Evolutionary conservation across 805 yeast species (phyloP), one percentile per base, ranked within the genome.

Genomic region (Lipomyces yamanashiensis): DNA sequence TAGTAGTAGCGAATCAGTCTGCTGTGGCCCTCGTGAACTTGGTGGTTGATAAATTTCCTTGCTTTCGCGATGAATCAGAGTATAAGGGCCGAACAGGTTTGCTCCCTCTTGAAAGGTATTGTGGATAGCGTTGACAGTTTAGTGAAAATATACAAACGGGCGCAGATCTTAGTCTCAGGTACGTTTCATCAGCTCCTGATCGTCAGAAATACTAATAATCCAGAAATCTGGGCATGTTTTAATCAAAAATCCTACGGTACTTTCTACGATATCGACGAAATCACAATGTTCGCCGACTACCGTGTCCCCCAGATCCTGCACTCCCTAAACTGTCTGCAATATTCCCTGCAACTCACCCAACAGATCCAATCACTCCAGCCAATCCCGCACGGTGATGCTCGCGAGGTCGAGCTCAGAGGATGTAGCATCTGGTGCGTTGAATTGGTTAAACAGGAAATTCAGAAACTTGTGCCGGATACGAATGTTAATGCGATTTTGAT

Each of bases 211-310:
- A 19, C 55, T n/a, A 36, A 23, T 17, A 17, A 28, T 1, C 75
- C 78, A 13, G 82, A 79, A 55, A 65, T 79, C 23, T 79, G 82
- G 82, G 82, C 81, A 0, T 76, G 80, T 67, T 79, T 79, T 61
- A 67, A 76, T 13, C 79, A 79, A 36, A 13, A 69, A 15, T 68
- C 73, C 7, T 72, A 64, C 43, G 82, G 82, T 7, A 54, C 56
- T n/a, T 80, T 79, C 59, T 44, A 59, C 33, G 82, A 79, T 62
- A 79, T 79, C 50, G 77, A 74, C 59, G 56, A 69, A 21, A 64
- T 79, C 55, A 79, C 82, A 17, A 79, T 79, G 82, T 80, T 79
- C 70, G 82, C 82, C 15, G 82, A 79, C 66, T 79, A 79, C 63
- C 73, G 82, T 15, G 82, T 79, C 9, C 82, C 82, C 0, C 82